Evolutionary conservation across 1,284 basidiomycete genomes (phyloP).

Genomic region (Fereydounia khargensis): DNA sequence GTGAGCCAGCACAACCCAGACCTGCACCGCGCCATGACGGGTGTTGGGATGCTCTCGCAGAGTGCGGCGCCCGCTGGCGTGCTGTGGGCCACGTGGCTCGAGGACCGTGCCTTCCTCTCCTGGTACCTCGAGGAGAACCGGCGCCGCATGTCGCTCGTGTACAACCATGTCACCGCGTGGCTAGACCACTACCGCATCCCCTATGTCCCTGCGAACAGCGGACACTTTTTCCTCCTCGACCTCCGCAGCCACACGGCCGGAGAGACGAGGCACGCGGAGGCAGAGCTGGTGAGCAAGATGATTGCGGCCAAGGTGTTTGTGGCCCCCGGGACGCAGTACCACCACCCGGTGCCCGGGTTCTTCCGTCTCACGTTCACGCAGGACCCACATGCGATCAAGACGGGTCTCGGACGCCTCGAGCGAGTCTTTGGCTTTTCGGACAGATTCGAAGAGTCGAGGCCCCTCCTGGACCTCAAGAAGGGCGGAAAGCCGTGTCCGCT

Average conservation of each 20-base stretch:
- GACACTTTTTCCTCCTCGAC: slow-evolving; percentile 41
- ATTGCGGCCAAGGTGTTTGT: slow-evolving; percentile 25
- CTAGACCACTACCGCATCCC: slow-evolving; percentile 15
- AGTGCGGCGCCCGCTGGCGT: slow-evolving; percentile 15
- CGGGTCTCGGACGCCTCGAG: slow-evolving; percentile 26
- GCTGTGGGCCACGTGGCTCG: slow-evolving; percentile 26
- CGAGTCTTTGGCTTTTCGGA: slow-evolving; percentile 13
- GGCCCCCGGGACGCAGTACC: slow-evolving; percentile 38
- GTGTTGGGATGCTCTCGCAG: slow-evolving; percentile 19
- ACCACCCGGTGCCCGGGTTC: slow-evolving; percentile 31
- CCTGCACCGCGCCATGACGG: slow-evolving; percentile 21
- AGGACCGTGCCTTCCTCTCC: slow-evolving; percentile 18
- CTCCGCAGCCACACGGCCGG: slow-evolving; percentile 2
- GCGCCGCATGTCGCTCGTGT: slow-evolving; percentile 15
- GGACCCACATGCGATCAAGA: slow-evolving; percentile 20
- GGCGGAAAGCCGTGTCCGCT: background rate
- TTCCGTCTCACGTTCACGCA: slow-evolving; percentile 40
- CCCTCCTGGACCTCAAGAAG: slow-evolving; percentile 1
- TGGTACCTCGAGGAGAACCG: slow-evolving; percentile 43
- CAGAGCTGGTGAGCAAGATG: slow-evolving; percentile 8
- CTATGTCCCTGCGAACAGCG: slow-evolving; percentile 24
- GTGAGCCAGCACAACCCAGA: slow-evolving; percentile 37
- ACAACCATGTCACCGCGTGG: slow-evolving; percentile 16
- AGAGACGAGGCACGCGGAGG: slow-evolving; percentile 11
- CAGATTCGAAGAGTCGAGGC: slow-evolving; percentile 6